Base-by-base conservation (phyloP, 2,329 filamentous ascomycete species). In the Microdochium paspali region DNA sequence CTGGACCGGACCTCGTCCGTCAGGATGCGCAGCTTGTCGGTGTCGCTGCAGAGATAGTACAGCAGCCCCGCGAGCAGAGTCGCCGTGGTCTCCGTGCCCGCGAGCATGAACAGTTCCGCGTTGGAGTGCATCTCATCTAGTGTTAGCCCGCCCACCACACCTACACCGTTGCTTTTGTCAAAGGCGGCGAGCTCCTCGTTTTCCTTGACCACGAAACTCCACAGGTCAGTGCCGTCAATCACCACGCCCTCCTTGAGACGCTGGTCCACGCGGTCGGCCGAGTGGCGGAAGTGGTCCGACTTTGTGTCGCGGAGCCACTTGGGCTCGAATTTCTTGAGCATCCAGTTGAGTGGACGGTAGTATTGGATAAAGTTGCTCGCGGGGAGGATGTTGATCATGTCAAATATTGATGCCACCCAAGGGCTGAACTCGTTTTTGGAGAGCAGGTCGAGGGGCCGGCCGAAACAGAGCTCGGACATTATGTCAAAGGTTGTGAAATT, bases 401-500 rank as follows among this genome's bases (percentile, higher is more conserved):
- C n/a, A 23, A 50, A 40, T 6, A 40, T 40, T n/a, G 35, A 20
- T 3, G 35, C 3, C 15, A 40, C 44, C 49, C 49, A 50, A 18
- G 46, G 46, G 23, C 45, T 46, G 18, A 40, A 46, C 20, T 32
- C 26, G 2, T 43, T 35, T 10, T 31, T 43, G 2, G 26, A 43
- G 9, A 50, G 43, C 24, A 46, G 45, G 3, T 32, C 43, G 3
- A 50, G 47, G 12, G 25, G n/a, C 6, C 4, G 26, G 20, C 9
- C 15, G 20, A 44, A 44, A 24, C 42, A 25, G 3, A 44, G 23
- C 4, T 44, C 24, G 6, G 23, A 21, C 23, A 44, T 44, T 12
- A 44, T 25, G 24, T 44, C 42, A 20, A 44, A 44, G 7, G 42
- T 25, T 12, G 23, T 21, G n/a, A 23, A 45, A 26, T 53, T 54